Conservation (phyloP, 768 basidiomycete species). For the Lactarius hatsudake region DNA sequence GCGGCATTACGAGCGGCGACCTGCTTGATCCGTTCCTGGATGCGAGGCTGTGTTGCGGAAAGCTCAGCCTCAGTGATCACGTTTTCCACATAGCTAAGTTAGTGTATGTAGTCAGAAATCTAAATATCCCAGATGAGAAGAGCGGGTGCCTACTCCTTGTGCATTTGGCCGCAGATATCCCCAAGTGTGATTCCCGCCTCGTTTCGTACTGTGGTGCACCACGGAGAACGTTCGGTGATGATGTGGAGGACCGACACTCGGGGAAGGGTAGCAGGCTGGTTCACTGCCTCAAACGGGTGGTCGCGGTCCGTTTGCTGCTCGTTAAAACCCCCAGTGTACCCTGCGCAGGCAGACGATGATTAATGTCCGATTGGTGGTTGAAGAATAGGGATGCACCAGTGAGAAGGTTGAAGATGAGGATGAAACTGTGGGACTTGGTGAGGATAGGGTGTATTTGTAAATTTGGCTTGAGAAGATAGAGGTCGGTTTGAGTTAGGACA, state of each 20-base stretch:
- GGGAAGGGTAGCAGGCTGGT: conserved; percentile 41
- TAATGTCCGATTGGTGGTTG: neutral
- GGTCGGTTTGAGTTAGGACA: conserved; percentile 73
- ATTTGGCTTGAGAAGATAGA: conserved; percentile 70
- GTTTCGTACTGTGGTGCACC: conserved; percentile 76
- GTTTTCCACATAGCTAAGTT: conserved; percentile 77
- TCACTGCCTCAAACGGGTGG: conserved; percentile 44
- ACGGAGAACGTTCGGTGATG: conserved; percentile 55
- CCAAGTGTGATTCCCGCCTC: conserved; percentile 70
- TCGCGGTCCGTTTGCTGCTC: conserved; percentile 57
- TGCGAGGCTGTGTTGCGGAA: conserved; percentile 52
- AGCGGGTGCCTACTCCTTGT: conserved; percentile 59
- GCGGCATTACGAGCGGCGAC: conserved; percentile 45
- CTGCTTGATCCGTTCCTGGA: conserved; percentile 72
- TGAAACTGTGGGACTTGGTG: conserved; percentile 46
- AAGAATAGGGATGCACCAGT: conserved; percentile 45
- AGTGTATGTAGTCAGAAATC: conserved; percentile 7
- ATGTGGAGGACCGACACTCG: conserved; percentile 39
- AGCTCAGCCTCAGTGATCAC: conserved; percentile 66
- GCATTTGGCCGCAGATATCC: conserved; percentile 70
- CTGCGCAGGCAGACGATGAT: conserved; percentile 34
- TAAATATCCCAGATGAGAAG: neutral
- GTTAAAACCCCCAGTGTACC: conserved; percentile 62
- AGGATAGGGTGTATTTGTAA: conserved; percentile 76
- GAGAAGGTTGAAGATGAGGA: conserved; percentile 68